phyloP scores from a whole-genome alignment of 2,329 filamentous ascomycete genomes.

The Cladosporium sp. region DNA sequence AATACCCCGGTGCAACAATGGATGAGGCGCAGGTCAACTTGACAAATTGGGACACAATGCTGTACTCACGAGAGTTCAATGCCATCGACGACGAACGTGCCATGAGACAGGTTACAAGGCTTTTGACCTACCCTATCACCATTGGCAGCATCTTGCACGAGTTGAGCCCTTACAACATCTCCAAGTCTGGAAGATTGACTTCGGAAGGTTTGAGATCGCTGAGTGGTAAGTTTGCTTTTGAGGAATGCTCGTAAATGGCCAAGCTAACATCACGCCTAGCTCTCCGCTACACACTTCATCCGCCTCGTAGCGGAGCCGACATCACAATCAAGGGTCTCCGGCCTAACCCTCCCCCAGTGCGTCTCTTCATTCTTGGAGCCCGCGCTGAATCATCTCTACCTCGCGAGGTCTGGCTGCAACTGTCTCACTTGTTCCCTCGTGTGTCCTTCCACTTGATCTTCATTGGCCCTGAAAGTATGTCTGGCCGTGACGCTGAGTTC shows the following conservation, averaged over 20 bases:
- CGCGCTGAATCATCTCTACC: conserved; percentile 97
- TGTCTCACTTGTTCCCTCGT: conserved; percentile 92
- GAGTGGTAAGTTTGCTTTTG: conserved; percentile 63
- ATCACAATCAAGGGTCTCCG: conserved; percentile 74
- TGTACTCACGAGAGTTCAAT: conserved; percentile 88
- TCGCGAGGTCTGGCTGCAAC: conserved; percentile 88
- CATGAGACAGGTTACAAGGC: conserved; percentile 87
- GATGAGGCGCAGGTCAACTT: conserved; percentile 94
- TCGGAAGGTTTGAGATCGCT: conserved; percentile 90
- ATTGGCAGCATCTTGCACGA: conserved; percentile 91
- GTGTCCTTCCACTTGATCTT: conserved; percentile 89
- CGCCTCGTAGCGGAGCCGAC: conserved; percentile 75
- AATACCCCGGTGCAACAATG: conserved; percentile 84
- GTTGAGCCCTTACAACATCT: conserved; percentile 85
- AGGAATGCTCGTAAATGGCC: background rate
- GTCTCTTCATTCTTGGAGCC: conserved; percentile 89
- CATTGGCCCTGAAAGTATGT: conserved; percentile 94
- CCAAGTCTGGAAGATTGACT: conserved; percentile 73
- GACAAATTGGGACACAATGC: conserved; percentile 97
- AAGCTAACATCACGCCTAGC: conserved; percentile 52
- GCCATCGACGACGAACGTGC: conserved; percentile 88
- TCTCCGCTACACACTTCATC: conserved; percentile 89
- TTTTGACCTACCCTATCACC: conserved; percentile 91
- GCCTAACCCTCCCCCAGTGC: conserved; percentile 81
- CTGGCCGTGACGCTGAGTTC: conserved; percentile 88